phyloP scores from a whole-genome alignment of 495 filamentous ascomycete genomes.

The Aspergillus leporis region DNA sequence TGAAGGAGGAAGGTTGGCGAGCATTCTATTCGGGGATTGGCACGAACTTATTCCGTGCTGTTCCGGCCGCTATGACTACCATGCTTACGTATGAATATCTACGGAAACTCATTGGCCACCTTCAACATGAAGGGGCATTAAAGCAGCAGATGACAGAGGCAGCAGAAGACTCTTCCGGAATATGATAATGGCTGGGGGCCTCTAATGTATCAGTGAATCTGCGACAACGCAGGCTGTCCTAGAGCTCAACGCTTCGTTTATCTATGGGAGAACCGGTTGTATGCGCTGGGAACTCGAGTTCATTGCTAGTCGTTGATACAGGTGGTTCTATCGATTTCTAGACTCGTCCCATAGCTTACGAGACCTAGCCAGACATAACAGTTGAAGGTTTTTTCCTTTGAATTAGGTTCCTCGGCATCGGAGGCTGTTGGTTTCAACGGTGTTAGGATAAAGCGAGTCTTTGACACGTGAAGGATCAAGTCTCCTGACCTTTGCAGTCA shows the following conservation, averaged over 20 bases:
- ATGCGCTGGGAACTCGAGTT: not conserved
- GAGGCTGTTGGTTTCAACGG: slow-evolving; percentile 15
- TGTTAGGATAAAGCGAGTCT: slow-evolving; percentile 10
- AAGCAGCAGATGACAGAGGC: slow-evolving; percentile 32
- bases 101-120: slow-evolving; percentile 55
- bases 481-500: not conserved
- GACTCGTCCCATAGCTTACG: not conserved
- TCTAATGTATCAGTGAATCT: not conserved
- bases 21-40: slow-evolving; percentile 98
- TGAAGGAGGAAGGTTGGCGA: slow-evolving; percentile 90
- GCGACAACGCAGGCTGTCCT: not conserved
- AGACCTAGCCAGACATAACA: not conserved
- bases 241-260: not conserved
- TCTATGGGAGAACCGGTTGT: not conserved
- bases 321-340: not conserved
- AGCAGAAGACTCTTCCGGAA: slow-evolving; percentile 19
- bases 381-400: not conserved
- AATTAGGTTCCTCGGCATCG: slow-evolving; percentile 9
- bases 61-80: slow-evolving; percentile 93
- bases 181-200: slow-evolving; percentile 10
- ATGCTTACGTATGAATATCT: slow-evolving; percentile 95
- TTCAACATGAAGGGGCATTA: slow-evolving; percentile 51
- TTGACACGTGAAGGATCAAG: slow-evolving; percentile 4
- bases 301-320: not conserved
- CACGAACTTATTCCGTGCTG: slow-evolving; percentile 93